Evolutionary conservation across 345 rosid species (phyloP).

Genomic region (Ceriops decandra): DNA sequence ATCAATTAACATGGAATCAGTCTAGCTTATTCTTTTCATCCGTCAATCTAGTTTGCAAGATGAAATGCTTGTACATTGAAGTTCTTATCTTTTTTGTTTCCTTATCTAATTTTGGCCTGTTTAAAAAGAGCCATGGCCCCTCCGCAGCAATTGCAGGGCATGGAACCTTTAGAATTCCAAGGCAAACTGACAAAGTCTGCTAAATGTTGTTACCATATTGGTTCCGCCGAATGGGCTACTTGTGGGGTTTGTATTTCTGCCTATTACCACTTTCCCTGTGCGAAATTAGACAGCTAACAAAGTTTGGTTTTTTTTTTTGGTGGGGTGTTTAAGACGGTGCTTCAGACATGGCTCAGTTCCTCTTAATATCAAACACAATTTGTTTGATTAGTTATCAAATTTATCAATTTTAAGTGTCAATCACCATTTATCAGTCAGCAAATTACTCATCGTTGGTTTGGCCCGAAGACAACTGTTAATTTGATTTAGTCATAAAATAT

Average conservation of each 20-base stretch:
- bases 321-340: too few relatives aligned
- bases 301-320: too few relatives aligned
- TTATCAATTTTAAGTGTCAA: too few relatives aligned
- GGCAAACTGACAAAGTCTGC: conserved; percentile 20
- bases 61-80: conserved; percentile 11
- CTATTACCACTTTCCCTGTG: neutral
- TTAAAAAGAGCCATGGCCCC: conserved; percentile 7
- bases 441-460: too few relatives aligned
- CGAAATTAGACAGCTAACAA: too few relatives aligned
- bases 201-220: conserved; percentile 5
- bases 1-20: conserved; percentile 11
- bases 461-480: neutral
- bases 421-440: too few relatives aligned
- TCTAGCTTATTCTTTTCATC: conserved; percentile 19
- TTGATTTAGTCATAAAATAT: neutral
- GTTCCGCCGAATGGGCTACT: conserved; percentile 9
- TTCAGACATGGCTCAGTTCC: too few relatives aligned
- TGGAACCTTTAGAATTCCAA: conserved; percentile 18
- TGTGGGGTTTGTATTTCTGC: conserved; percentile 16
- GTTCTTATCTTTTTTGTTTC: neutral
- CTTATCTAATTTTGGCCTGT: neutral
- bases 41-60: conserved; percentile 13
- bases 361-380: too few relatives aligned
- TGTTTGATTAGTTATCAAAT: too few relatives aligned
- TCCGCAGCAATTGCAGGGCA: conserved; percentile 14